Base-by-base conservation (phyloP, 2,329 filamentous ascomycete genomes). In the Talaromyces marneffei region DNA sequence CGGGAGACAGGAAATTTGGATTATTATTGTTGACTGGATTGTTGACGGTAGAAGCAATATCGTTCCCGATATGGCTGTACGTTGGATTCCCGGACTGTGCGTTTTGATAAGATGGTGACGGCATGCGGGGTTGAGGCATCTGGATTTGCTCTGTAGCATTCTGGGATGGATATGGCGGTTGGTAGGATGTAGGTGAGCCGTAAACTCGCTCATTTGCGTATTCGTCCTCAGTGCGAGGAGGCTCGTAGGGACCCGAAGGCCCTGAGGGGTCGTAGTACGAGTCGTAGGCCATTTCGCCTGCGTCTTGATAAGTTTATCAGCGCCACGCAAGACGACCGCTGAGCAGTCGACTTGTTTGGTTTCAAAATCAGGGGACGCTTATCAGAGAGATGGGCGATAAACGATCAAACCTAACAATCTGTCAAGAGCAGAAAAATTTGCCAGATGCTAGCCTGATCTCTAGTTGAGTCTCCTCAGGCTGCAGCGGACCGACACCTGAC, bases 1-100 rank as follows among this genome's bases (percentile, higher is more conserved):
- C 82, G 2, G 85, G 85, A 57, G 85, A 82, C 12, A 88, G 74
- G 40, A 80, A 78, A 62, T 76, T 77, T 8, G 79, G 75, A 8
- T 78, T 72, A 61, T 76, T 77, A 10, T 80, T 77, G 57, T 79
- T 79, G 66, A 42, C 33, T n/a, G 59, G 44, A 50, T 37, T 52
- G 8, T 35, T 33, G n/a, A 59, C 33, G 12, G 46, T 39, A 29
- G 55, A 14, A 16, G 48, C 18, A 18, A 58, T 50, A 29, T 57
- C 60, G 10, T 33, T 37, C 16, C 61, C 54, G 27, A 59, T 16
- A 14, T 40, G 54, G 16, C 46, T 27, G 10, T 57, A 57, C 37
- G 67, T 50, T 57, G 66, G 67, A 33, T 65, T 63, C 31, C 57
- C 62, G 8, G 64, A 52, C 48, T 63, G 57, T 52, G 68, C 57